A percentile compares a stretch with the other conserved stretches of the same genome.
phyloP scores from a whole-genome alignment of 2,329 filamentous ascomycete species.

The Aureobasidium sp. region DNA sequence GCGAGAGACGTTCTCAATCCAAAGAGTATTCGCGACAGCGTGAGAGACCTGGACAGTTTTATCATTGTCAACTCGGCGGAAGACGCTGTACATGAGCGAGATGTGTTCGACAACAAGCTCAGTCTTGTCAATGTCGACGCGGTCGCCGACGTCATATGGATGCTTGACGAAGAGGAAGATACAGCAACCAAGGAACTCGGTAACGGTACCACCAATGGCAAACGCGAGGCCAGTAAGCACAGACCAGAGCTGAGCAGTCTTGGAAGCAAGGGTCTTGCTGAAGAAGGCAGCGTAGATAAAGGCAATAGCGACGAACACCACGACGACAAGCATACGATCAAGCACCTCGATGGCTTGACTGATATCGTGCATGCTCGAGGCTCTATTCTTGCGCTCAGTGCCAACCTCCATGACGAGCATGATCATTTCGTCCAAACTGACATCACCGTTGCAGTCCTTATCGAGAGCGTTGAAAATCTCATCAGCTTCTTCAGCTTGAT shows the following conservation, averaged over 20 bases:
- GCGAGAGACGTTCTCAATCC: constrained; percentile 31
- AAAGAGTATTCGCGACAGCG: constrained; percentile 28
- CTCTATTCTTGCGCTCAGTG: constrained; percentile 25
- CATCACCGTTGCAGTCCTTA: constrained; percentile 28
- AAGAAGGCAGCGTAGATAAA: constrained; percentile 29
- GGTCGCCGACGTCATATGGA: constrained; percentile 50
- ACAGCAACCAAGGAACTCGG: constrained; percentile 87
- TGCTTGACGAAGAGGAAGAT: constrained; percentile 97
- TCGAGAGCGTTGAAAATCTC: constrained; percentile 28
- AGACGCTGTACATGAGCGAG: constrained; percentile 28
- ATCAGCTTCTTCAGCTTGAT: constrained; percentile 20
- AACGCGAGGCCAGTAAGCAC: constrained; percentile 45
- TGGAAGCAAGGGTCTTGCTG: constrained; percentile 21
- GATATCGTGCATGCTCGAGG: constrained; percentile 27
- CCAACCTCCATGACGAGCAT: constrained; percentile 24
- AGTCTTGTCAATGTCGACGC: constrained; percentile 22
- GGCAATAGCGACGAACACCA: constrained; percentile 23
- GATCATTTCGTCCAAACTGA: constrained; percentile 29
- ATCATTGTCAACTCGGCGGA: constrained; percentile 25
- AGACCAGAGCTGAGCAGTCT: constrained; percentile 22
- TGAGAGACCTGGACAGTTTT: constrained; percentile 29
- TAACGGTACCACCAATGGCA: constrained; percentile 77
- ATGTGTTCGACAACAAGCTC: constrained; percentile 27
- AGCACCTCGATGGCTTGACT: constrained; percentile 29
- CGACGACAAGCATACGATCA: constrained; percentile 25